Evolutionary conservation across 768 basidiomycete genomes (phyloP), one percentile per base, ranked within the genome.

Genomic region (Hemileccinum impolitum): DNA sequence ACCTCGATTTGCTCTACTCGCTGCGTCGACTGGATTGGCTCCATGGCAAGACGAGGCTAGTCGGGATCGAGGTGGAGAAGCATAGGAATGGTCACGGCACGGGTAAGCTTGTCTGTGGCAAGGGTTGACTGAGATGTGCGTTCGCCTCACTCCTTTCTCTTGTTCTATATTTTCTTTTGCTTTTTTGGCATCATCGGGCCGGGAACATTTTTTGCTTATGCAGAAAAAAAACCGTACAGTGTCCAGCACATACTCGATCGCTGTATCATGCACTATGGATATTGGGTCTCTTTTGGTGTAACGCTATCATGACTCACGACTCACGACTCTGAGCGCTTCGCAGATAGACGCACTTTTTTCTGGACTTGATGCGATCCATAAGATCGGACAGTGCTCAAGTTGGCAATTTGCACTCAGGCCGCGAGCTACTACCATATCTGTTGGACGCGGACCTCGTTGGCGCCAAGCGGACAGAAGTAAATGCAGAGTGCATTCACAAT

Each of bases 11-110:
- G 17, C 71, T 87, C 11, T 75, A 77, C 49, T 77, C 83, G 3
- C 57, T 87, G 25, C 74, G 82, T 39, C 69, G 85, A 43, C 64
- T 86, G 13, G 85, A 87, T 67, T 85, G 80, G 75, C 70, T 87
- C 39, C 79, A 79, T 18, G 73, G 76, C 28, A 84, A 81, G 59
- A 82, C 79, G 28, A 67, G 72, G 39, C 61, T 87, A 31, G 70
- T 81, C 28, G 85, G 85, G 21, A 72, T 87, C 52, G 82, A 84
- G 58, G 73, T 82, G 50, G 74, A 77, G 58, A 80, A 75, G 52
- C 67, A 70, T 42, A 58, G 64, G 8, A 62, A 68, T 25, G 64
- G 63, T 15, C 62, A 63, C 37, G 60, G 71, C 41, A 69, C 69
- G 3, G 79, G 78, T 41, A 78, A 72, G 55, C 72, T 80, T 34